A percentile compares a stretch with the other conserved stretches of the same genome.
Evolutionary conservation across 192 early-diverging fungal genomes (phyloP).

Genomic region (Dissophora globulifera): DNA sequence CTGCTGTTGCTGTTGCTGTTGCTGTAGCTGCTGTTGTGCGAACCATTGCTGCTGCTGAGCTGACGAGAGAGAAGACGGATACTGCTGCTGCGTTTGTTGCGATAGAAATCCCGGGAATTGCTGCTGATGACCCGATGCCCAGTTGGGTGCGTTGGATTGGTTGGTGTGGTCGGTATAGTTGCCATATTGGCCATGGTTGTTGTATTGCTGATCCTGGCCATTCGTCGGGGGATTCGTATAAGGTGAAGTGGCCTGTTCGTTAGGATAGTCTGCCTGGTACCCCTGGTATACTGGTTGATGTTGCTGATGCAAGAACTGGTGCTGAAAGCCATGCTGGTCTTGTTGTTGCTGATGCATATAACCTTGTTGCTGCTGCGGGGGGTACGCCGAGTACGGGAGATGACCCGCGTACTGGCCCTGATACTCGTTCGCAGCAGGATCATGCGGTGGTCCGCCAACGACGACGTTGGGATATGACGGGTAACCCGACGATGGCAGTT

Average conservation of each 20-base stretch:
- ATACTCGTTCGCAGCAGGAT: conserved; percentile 6
- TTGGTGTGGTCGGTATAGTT: not conserved
- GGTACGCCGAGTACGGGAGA: conserved; percentile 3
- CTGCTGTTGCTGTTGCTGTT: conserved; percentile 20
- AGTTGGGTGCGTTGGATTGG: not conserved
- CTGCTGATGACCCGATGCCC: conserved; percentile 4
- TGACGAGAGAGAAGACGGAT: not conserved
- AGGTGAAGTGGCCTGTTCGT: not conserved
- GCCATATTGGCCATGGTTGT: conserved; percentile 4
- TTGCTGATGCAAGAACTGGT: conserved; percentile 8
- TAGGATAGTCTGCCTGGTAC: not conserved
- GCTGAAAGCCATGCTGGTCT: conserved; percentile 18
- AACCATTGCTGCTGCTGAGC: conserved; percentile 12
- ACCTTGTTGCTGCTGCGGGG: conserved; percentile 3
- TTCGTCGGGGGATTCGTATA: not conserved
- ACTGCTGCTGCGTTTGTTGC: conserved; percentile 31
- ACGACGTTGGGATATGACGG: conserved; percentile 1
- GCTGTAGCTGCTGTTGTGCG: conserved; percentile 21
- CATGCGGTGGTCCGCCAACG: not conserved
- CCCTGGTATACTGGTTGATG: conserved; percentile 20
- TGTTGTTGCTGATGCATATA: conserved; percentile 12
- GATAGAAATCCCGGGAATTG: not conserved
- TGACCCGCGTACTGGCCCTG: conserved; percentile 21
- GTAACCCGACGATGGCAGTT: conserved; percentile 8
- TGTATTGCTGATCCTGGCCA: not conserved